Evolutionary conservation across 192 early-diverging fungal genomes (phyloP), one percentile per base, ranked within the genome.

Genomic region (Dispira simplex): DNA sequence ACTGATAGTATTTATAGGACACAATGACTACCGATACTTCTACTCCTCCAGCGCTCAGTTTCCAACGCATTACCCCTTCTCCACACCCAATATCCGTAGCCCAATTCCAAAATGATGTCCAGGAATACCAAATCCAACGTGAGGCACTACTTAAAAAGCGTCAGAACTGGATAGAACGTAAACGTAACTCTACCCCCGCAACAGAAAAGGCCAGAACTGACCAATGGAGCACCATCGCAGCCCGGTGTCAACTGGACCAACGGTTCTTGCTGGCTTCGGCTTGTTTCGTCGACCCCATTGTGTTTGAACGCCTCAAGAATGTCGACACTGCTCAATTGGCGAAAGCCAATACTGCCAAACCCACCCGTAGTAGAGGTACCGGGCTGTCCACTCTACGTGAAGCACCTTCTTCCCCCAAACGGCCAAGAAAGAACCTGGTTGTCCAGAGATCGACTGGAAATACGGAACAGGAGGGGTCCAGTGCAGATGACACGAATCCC

Each of bases 191-290:
- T 39, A 1, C 32, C 32, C 32, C 32, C 3, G 32, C 32, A 39
- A 6, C 32, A 6, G 32, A 39, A 39, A 39, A 39, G 3, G 32
- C 3, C 32, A 6, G 1, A 39, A 6, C 32, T 1, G 6, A 39
- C 6, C 32, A 39, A 39, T 39, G 1, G 32, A 39, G 32, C 32
- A 39, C 32, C 49, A 51, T 51, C 23, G 49, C 16, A 51, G 49
- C 49, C 8, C 49, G 49, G n/a, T 51, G 49, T 23, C 49, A 51
- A 51, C 8, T 51, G n/a, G 49, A 51, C 49, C n/a, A 51, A 18
- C 23, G n/a, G 49, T 51, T 51, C 49, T 8, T 20, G 23, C 23
- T 51, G n/a, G n/a, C 49, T 23, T 51, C 49, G 49, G 23, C 49
- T 23, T 51, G 49, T 51, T 51, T 51, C 8, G 49, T 20, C n/a